phyloP scores from a whole-genome alignment of 2,329 filamentous ascomycete genomes.

The Ceratocystis albifundus region DNA sequence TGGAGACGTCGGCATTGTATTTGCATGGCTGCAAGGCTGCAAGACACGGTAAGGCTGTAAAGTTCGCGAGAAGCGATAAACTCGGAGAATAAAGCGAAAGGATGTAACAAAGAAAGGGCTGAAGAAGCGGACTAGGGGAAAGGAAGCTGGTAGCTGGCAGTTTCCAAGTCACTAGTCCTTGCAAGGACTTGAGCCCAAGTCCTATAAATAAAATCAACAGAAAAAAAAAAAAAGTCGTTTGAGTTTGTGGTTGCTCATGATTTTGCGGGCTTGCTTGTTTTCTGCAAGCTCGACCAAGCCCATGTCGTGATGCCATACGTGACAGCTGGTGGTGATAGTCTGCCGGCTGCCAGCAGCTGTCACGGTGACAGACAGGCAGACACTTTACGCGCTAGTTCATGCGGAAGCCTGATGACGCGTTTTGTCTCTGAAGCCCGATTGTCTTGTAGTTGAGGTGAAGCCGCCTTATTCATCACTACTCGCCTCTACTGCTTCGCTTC shows the following conservation, averaged over 20 bases:
- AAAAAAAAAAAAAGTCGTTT: neutral
- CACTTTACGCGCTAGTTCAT: constrained; percentile 4
- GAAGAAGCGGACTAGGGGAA: neutral
- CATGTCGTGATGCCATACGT: too few species aligned
- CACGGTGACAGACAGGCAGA: neutral
- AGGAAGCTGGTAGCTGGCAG: neutral
- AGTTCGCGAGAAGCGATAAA: neutral
- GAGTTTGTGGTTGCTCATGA: neutral
- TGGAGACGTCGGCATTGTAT: constrained; percentile 18
- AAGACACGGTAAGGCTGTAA: constrained; percentile 5
- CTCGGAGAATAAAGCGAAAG: neutral
- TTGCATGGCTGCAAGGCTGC: constrained; percentile 17
- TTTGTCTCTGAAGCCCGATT: neutral
- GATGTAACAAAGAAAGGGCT: neutral
- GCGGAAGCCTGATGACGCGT: neutral
- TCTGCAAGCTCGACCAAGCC: too few species aligned
- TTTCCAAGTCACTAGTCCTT: constrained; percentile 6
- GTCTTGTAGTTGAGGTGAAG: too few species aligned
- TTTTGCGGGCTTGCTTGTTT: neutral
- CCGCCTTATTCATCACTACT: neutral
- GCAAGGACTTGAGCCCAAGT: neutral
- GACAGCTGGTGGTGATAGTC: neutral
- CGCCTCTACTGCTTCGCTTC: neutral
- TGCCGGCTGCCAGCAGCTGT: neutral
- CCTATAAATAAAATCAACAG: neutral